Evolutionary conservation across 768 basidiomycete genomes (phyloP), one percentile per base, ranked within the genome.

Genomic region (Hericium erinaceus): DNA sequence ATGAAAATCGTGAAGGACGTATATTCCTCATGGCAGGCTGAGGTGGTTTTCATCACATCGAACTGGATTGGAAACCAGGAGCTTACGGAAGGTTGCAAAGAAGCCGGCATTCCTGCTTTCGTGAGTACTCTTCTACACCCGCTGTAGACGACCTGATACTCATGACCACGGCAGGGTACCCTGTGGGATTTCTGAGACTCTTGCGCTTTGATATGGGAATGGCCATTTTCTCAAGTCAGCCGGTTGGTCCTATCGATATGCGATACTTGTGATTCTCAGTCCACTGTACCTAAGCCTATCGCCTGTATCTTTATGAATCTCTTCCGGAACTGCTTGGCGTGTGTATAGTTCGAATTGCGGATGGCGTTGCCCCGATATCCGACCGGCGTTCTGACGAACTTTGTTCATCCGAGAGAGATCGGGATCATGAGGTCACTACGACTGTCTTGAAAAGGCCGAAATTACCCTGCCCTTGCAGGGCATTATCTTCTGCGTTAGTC

Each of bases 31-130:
- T 91, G 85, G 84, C 75, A 81, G 44, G 88, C 88, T 2, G 88
- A 91, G 73, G 84, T 91, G 48, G 83, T 90, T 26, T 88, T 91
- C 70, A 87, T 91, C 69, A 91, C 88, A 8, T 89, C 87, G n/a
- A 91, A 91, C 72, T 85, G 79, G 64, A 77, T 82, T 41, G 88
- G 88, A 28, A 90, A 91, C 69, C 74, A 78, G 13, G 87, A 91
- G 65, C 84, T 91, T 59, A 89, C 88, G 79, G 75, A 85, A 67
- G 88, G 86, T 20, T 89, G 83, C 73, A 88, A 84, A 69, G 77
- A 77, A 61, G 80, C 78, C 53, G 81, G 81, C 24, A 85, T 85
- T 63, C 84, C 84, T 44, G 80, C 78, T 12, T 68, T 64, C 28
- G 62, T 58, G 55, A 52, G 63, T 67, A 53, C 44, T 18, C 7